phyloP scores from a whole-genome alignment of 805 yeast genomes.

The Kockiozyma suomiensis region DNA sequence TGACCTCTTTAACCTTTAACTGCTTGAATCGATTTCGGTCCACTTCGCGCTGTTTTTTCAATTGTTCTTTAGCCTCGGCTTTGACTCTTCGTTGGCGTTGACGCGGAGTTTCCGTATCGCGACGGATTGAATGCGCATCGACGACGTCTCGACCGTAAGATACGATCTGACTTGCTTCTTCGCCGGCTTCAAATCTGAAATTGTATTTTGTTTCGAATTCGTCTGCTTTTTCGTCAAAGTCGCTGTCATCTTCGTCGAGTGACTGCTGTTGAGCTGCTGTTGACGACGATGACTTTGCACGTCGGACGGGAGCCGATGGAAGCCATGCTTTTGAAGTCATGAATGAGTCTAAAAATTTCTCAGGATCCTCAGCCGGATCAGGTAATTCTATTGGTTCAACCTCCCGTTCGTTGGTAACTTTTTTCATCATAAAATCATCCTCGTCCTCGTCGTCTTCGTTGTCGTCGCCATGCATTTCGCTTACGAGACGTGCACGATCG shows the following conservation, averaged over 20 bases:
- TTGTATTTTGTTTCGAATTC: constrained; percentile 89
- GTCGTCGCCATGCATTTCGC: constrained; percentile 63
- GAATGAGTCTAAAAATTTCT: constrained; percentile 72
- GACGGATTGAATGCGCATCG: constrained; percentile 81
- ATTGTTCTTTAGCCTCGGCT: constrained; percentile 55
- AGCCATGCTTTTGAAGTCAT: constrained; percentile 86
- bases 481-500: constrained; percentile 70
- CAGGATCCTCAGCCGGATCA: constrained; percentile 64
- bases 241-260: constrained; percentile 57
- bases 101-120: constrained; percentile 72
- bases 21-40: constrained; percentile 71
- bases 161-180: constrained; percentile 79
- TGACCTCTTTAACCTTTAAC: constrained; percentile 72
- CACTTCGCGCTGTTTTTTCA: constrained; percentile 58
- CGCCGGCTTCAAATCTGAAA: constrained; percentile 81
- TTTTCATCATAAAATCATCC: constrained; percentile 59
- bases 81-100: constrained; percentile 79
- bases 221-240: constrained; percentile 90
- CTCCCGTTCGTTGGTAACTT: constrained; percentile 51
- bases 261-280: background rate
- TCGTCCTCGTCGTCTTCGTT: constrained; percentile 49
- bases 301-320: constrained; percentile 42
- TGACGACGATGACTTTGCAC: background rate
- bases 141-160: constrained; percentile 79
- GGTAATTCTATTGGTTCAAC: constrained; percentile 55